Percentiles rank a stretch among this genome's conserved stretches.
These are phyloP conservation scores for Celoporthe dispersa DNA, from an alignment of 2,329 filamentous ascomycete genomes.

Conservation along the genomic window DNA sequence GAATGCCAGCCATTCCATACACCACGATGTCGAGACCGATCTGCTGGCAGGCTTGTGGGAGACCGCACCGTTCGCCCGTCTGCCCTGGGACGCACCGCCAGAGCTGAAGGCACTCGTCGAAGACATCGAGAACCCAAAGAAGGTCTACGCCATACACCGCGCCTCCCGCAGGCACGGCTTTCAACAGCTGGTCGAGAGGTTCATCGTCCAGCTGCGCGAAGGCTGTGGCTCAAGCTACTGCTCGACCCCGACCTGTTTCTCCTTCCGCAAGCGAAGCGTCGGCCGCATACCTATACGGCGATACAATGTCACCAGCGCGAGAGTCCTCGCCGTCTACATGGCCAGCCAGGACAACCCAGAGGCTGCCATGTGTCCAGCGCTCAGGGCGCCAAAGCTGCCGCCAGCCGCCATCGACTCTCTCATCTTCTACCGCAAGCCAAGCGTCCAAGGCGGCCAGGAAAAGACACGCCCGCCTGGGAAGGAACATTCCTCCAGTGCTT, in stretches of 20 bases:
- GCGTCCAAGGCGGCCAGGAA: conserved; percentile 13
- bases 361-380: conserved; percentile 65
- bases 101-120: conserved; percentile 60
- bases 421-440: conserved; percentile 46
- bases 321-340: conserved; percentile 78
- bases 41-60: conserved; percentile 65
- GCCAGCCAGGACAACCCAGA: conserved; percentile 81
- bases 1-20: conserved; percentile 33
- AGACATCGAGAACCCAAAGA: conserved; percentile 64
- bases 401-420: conserved; percentile 54
- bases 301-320: conserved; percentile 81
- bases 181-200: conserved; percentile 73
- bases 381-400: conserved; percentile 48
- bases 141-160: conserved; percentile 63
- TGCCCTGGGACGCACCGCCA: conserved; percentile 63
- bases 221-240: conserved; percentile 75
- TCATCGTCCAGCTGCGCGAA: conserved; percentile 78
- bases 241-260: conserved; percentile 78
- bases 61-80: conserved; percentile 60
- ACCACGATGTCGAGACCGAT: conserved; percentile 46
- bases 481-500: conserved; percentile 4
- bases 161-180: conserved; percentile 66
- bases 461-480: conserved; percentile 33
- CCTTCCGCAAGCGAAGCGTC: conserved; percentile 70
- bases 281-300: conserved; percentile 72